These are phyloP conservation scores for Xylaria longipes DNA, from an alignment of 495 filamentous ascomycete genomes.

Conservation along the genomic window DNA sequence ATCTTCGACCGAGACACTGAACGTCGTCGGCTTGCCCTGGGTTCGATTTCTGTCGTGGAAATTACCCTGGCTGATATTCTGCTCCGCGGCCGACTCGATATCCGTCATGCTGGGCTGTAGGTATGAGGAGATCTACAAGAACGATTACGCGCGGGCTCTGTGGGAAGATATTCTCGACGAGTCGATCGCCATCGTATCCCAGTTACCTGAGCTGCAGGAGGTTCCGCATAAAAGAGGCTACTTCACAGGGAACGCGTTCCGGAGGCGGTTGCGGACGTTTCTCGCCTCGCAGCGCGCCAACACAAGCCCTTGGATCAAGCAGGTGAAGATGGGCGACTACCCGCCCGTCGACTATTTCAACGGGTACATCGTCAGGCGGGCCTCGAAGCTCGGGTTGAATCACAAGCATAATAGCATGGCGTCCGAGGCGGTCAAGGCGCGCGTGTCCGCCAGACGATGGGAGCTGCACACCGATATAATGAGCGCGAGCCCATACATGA, in stretches of 20 bases:
- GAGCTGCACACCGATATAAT: conserved; percentile 36
- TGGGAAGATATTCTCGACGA: conserved; percentile 70
- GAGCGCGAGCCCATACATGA: conserved; percentile 26
- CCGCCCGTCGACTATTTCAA: conserved; percentile 84
- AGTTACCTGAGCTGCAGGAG: conserved; percentile 65
- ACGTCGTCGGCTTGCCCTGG: conserved; percentile 35
- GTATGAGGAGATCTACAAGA: conserved; percentile 72
- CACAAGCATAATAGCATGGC: conserved; percentile 64
- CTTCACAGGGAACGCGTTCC: conserved; percentile 64
- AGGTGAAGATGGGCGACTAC: conserved; percentile 45
- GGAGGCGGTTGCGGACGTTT: conserved; percentile 38
- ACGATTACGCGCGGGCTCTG: conserved; percentile 64
- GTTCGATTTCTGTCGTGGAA: conserved; percentile 49
- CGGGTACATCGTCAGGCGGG: conserved; percentile 78
- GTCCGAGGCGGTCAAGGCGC: conserved; percentile 45
- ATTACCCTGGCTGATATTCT: conserved; percentile 77
- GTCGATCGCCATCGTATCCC: conserved; percentile 45
- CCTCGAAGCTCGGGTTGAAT: conserved; percentile 67
- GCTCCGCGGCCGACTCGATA: conserved; percentile 77
- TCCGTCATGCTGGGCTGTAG: conserved; percentile 73
- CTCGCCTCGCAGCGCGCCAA: conserved; percentile 57
- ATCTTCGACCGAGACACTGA: conserved; percentile 37
- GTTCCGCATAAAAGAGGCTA: conserved; percentile 61
- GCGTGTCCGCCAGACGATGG: conserved; percentile 27
- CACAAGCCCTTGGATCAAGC: conserved; percentile 51